phyloP scores from a whole-genome alignment of 2,329 filamentous ascomycete species.

The Epichloe festucae region DNA sequence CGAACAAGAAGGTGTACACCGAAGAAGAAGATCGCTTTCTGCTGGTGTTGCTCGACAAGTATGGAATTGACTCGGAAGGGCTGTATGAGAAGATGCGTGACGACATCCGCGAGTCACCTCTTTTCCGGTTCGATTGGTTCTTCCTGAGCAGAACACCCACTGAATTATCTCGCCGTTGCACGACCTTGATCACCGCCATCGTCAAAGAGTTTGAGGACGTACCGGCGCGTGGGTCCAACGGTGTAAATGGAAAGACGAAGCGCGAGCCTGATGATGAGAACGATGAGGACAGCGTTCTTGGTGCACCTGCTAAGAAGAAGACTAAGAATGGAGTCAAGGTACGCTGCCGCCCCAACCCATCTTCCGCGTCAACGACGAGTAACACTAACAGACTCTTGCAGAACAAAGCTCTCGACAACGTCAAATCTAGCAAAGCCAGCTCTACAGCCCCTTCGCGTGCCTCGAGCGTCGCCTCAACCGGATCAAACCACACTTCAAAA shows the following conservation, averaged over 20 bases:
- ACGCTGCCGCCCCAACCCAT: conserved; percentile 9
- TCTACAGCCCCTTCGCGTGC: conserved; percentile 72
- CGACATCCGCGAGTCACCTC: conserved; percentile 83
- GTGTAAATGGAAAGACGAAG: conserved; percentile 56
- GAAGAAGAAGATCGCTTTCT: conserved; percentile 96
- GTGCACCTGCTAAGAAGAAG: conserved; percentile 80
- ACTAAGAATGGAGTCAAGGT: conserved; percentile 81
- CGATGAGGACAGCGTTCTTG: conserved; percentile 68
- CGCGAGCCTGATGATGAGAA: conserved; percentile 70
- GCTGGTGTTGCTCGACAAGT: conserved; percentile 81
- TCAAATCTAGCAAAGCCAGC: conserved; percentile 68
- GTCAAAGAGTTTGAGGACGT: conserved; percentile 82
- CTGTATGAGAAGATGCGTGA: conserved; percentile 94
- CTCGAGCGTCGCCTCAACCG: conserved; percentile 72
- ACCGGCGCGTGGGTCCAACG: conserved; percentile 40
- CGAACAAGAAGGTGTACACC: conserved; percentile 99
- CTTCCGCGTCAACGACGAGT: not conserved
- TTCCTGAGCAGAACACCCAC: conserved; percentile 89
- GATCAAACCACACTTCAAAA: conserved; percentile 40
- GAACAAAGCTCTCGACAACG: conserved; percentile 87
- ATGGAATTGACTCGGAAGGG: conserved; percentile 80
- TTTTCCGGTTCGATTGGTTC: conserved; percentile 99
- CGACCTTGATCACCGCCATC: conserved; percentile 85
- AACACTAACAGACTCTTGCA: conserved; percentile 24
- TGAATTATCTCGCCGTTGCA: conserved; percentile 85